A percentile compares a stretch with the other conserved stretches of the same genome.
Conservation (phyloP, 2,329 filamentous ascomycete species). For the Moelleriella libera region DNA sequence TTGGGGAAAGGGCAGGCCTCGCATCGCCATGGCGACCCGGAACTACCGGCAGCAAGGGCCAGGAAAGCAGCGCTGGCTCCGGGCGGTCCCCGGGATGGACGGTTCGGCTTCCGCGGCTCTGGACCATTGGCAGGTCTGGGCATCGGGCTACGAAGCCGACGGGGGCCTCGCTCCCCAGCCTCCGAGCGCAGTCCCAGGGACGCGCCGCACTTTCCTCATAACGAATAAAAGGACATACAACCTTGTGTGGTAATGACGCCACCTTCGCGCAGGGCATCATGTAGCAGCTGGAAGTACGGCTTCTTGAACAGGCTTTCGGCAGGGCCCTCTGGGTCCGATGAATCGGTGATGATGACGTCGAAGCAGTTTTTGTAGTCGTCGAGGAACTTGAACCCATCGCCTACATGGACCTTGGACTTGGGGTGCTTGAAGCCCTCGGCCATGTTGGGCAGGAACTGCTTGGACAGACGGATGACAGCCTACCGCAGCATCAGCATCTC, state of each 20-base stretch:
- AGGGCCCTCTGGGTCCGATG: conserved; percentile 90
- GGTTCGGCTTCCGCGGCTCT: neutral
- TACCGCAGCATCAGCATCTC: conserved; percentile 12
- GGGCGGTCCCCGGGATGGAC: conserved; percentile 17
- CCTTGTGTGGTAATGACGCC: conserved; percentile 99
- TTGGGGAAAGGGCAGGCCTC: neutral
- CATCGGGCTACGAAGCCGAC: too few relatives aligned
- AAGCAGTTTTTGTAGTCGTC: conserved; percentile 93
- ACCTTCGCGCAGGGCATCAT: conserved; percentile 79
- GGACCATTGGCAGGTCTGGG: neutral
- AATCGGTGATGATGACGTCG: conserved; percentile 99
- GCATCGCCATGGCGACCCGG: conserved; percentile 9
- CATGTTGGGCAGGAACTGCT: conserved; percentile 95
- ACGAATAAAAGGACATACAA: conserved; percentile 78
- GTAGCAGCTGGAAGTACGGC: conserved; percentile 91
- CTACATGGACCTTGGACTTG: conserved; percentile 83
- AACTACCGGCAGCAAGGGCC: conserved; percentile 21
- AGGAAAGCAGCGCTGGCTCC: conserved; percentile 24
- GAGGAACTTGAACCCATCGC: conserved; percentile 98
- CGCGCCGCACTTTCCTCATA: conserved; percentile 20
- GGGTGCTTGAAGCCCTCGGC: conserved; percentile 85
- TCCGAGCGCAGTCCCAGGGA: conserved; percentile 18
- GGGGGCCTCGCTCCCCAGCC: too few relatives aligned
- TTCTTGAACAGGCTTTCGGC: conserved; percentile 97
- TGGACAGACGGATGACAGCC: conserved; percentile 95